Evolutionary conservation across 2,329 filamentous ascomycete genomes (phyloP).

Genomic region (Cucurbitaria berberidis): DNA sequence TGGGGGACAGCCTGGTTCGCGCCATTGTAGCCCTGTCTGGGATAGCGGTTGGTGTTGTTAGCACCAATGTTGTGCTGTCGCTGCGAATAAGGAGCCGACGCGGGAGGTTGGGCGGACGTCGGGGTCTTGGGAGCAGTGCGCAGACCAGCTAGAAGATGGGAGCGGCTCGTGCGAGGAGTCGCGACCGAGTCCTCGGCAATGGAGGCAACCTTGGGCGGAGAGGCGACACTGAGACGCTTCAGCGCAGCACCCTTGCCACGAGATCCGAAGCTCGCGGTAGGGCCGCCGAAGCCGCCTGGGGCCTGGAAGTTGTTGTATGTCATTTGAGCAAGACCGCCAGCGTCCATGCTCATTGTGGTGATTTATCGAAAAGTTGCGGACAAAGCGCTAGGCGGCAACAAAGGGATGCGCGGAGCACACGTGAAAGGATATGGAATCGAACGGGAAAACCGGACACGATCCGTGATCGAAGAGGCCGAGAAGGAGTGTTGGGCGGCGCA

Average conservation of each 20-base stretch:
- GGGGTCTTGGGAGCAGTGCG: constrained; percentile 91
- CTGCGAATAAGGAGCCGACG: constrained; percentile 67
- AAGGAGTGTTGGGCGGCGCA: constrained; percentile 22
- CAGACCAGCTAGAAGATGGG: constrained; percentile 89
- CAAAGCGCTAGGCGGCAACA: constrained; percentile 41
- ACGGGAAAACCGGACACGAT: constrained; percentile 23
- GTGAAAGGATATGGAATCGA: constrained; percentile 44
- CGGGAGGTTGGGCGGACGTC: constrained; percentile 67
- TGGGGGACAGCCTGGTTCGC: constrained; percentile 60
- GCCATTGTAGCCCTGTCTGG: constrained; percentile 47
- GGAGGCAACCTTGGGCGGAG: constrained; percentile 69
- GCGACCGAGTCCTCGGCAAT: constrained; percentile 71
- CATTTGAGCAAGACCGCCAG: constrained; percentile 99
- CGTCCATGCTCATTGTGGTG: constrained; percentile 72
- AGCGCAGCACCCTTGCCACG: constrained; percentile 84
- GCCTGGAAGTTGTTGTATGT: constrained; percentile 76
- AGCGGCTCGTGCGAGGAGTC: constrained; percentile 87
- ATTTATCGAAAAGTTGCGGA: constrained; percentile 31
- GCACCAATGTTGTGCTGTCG: constrained; percentile 55
- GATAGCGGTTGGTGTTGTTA: constrained; percentile 57
- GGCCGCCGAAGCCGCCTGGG: constrained; percentile 72
- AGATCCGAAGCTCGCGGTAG: constrained; percentile 81
- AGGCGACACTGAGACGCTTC: constrained; percentile 85
- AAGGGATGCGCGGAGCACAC: constrained; percentile 36
- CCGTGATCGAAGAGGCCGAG: constrained; percentile 19